Percentiles rank a stretch among this genome's conserved stretches.
Conservation (phyloP, 2,329 filamentous ascomycete genomes). For the Pseudomassariella vexata region DNA sequence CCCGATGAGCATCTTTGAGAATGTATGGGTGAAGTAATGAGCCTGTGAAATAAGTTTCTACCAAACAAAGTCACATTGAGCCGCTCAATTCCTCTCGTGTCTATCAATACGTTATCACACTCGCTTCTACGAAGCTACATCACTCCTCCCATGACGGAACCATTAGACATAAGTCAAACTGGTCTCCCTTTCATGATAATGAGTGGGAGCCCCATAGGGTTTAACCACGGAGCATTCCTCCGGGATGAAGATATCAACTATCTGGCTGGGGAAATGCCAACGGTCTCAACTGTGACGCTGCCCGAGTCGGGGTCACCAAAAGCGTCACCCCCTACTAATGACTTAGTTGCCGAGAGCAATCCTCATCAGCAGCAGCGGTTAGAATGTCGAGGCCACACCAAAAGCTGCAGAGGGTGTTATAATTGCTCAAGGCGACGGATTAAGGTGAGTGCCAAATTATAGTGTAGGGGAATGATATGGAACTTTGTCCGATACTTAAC, state of each 20-base stretch:
- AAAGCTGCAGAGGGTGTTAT: slow-evolving; percentile 60
- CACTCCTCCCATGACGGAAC: slow-evolving; percentile 1
- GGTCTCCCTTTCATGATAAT: neutral
- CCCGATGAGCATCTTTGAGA: no score
- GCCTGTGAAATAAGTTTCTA: no score
- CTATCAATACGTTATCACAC: no score
- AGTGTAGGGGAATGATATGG: neutral
- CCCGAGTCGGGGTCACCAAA: neutral
- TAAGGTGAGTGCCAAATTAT: slow-evolving; percentile 51
- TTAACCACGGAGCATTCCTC: slow-evolving; percentile 1
- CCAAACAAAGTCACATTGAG: no score
- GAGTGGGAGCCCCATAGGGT: neutral
- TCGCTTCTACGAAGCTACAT: no score
- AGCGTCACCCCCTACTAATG: neutral
- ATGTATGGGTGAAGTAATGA: no score
- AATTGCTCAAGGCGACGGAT: slow-evolving; percentile 63
- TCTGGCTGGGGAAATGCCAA: neutral
- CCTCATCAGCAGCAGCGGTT: slow-evolving; percentile 30
- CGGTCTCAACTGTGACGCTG: neutral
- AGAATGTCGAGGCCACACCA: slow-evolving; percentile 58
- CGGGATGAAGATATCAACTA: slow-evolving; percentile 1
- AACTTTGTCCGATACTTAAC: neutral
- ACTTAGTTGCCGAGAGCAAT: slow-evolving; percentile 4
- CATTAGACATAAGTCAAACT: neutral
- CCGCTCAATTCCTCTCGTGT: no score